Evolutionary conservation across 2,329 filamentous ascomycete genomes (phyloP), one percentile per base, ranked within the genome.

Genomic region (Thelonectria blattea): DNA sequence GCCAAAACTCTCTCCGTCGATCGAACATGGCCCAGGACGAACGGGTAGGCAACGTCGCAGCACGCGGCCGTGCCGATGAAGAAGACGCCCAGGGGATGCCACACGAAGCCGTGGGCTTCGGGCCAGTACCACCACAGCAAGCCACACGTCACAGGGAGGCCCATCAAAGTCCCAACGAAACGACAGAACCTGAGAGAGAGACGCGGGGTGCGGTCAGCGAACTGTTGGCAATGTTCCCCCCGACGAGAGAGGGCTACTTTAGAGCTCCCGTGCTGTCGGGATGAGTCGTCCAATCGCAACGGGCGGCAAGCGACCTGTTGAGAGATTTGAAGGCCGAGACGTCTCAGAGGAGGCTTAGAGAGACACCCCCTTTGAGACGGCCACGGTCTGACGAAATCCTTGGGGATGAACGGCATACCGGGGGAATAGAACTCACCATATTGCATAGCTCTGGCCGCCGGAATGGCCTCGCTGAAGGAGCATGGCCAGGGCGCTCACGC

Each of bases 81-180:
- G 58, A 82, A 77, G 4, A 81, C 46, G 1, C 75, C 77, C 5
- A 81, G 68, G 0, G 78, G 80, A 32, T 76, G 77, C 50, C 76
- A 71, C 30, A 80, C 77, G 65, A 81, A 84, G 11, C 75, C 76
- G 65, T 84, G 79, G 1, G 80, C 78, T 57, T 83, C 82, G 3
- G 80, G 80, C 82, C 82, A 83, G 64, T 76, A 77, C 72, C 77
- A 81, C 80, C 80, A 83, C n/a, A 80, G 68, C 45, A 81, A 63
- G 9, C 69, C 69, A 53, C 77, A 78, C 45, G 72, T 73, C 11
- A 76, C 57, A 5, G 77, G 72, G 17, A 82, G 70, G 2, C 80
- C 80, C 59, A 76, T 69, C 9, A 81, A 52, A 1, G 79, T 78
- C 5, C 81, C 81, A 2, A 78, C 56, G 12, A 76, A 74, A 52